phyloP scores from a whole-genome alignment of 192 early-diverging fungal species.

The Spizellomyces sp. region DNA sequence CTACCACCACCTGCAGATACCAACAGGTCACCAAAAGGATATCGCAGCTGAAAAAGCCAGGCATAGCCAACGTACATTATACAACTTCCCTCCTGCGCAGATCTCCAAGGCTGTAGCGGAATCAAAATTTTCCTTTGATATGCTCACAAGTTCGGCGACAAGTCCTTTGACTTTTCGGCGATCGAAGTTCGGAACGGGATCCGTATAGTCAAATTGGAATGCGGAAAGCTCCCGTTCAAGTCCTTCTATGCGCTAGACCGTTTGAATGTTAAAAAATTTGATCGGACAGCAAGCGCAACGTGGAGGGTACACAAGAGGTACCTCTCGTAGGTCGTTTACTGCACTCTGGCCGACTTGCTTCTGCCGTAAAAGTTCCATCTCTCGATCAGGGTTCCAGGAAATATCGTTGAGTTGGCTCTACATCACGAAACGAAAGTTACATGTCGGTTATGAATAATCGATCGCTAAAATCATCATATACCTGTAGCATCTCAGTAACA shows the following conservation, averaged over 20 bases:
- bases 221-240: constrained; percentile 41
- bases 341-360: constrained; percentile 27
- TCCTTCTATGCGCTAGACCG: constrained; percentile 25
- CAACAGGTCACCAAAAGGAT: constrained; percentile 5
- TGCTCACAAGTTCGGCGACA: constrained; percentile 84
- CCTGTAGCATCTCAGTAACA: constrained; percentile 22
- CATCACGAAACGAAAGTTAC: neutral
- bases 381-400: constrained; percentile 49
- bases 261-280: no score
- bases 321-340: constrained; percentile 22
- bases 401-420: constrained; percentile 39
- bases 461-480: constrained; percentile 1
- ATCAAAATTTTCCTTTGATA: constrained; percentile 69
- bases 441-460: neutral
- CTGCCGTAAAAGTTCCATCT: constrained; percentile 37
- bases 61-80: constrained; percentile 65
- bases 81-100: constrained; percentile 90
- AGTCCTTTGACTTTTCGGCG: constrained; percentile 86
- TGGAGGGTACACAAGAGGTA: neutral
- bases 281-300: no score
- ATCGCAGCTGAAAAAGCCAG: constrained; percentile 28
- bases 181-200: constrained; percentile 88
- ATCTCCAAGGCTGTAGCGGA: constrained; percentile 86
- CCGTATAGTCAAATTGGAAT: constrained; percentile 75
- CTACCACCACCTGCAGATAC: constrained; percentile 77